Conservation (phyloP, 2,329 filamentous ascomycete species). For the Herpotrichia juniperi region DNA sequence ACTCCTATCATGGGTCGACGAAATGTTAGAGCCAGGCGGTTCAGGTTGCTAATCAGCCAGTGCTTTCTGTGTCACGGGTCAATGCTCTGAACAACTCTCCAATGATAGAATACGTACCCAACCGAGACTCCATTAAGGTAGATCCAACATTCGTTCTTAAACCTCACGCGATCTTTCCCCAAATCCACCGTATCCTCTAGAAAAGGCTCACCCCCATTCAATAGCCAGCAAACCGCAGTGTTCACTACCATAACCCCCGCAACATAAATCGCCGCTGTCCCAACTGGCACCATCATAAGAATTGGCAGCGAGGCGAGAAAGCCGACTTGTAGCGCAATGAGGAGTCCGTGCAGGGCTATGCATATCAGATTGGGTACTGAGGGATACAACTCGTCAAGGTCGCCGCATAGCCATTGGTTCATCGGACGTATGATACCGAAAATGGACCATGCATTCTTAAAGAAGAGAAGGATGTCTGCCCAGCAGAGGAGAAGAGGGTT, state of each 20-base stretch:
- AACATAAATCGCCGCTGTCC: slow-evolving; percentile 35
- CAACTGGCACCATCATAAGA: slow-evolving; percentile 53
- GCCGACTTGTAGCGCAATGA: slow-evolving; percentile 33
- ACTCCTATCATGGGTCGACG: slow-evolving; percentile 73
- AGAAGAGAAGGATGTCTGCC: slow-evolving; percentile 25
- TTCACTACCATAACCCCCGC: slow-evolving; percentile 34
- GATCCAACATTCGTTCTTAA: slow-evolving; percentile 74
- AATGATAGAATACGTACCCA: slow-evolving; percentile 53
- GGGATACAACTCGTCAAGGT: slow-evolving; percentile 66
- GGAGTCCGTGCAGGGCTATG: slow-evolving; percentile 7
- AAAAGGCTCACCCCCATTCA: slow-evolving; percentile 40
- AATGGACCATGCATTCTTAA: slow-evolving; percentile 16
- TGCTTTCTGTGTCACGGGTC: slow-evolving; percentile 18
- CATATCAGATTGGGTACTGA: slow-evolving; percentile 63
- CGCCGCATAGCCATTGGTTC: slow-evolving; percentile 10
- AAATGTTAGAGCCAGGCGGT: slow-evolving; percentile 75
- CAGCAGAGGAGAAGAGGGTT: slow-evolving; percentile 25
- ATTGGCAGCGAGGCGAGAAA: slow-evolving; percentile 67
- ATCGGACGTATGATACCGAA: slow-evolving; percentile 23
- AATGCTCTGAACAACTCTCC: slow-evolving; percentile 5
- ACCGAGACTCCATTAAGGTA: slow-evolving; percentile 76
- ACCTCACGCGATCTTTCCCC: slow-evolving; percentile 25
- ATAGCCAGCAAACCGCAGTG: slow-evolving; percentile 31
- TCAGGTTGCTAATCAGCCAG: slow-evolving; percentile 65
- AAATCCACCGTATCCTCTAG: slow-evolving; percentile 64